Base-by-base conservation (phyloP, 2,329 filamentous ascomycete species). In the Arthrinium phaeospermum region DNA sequence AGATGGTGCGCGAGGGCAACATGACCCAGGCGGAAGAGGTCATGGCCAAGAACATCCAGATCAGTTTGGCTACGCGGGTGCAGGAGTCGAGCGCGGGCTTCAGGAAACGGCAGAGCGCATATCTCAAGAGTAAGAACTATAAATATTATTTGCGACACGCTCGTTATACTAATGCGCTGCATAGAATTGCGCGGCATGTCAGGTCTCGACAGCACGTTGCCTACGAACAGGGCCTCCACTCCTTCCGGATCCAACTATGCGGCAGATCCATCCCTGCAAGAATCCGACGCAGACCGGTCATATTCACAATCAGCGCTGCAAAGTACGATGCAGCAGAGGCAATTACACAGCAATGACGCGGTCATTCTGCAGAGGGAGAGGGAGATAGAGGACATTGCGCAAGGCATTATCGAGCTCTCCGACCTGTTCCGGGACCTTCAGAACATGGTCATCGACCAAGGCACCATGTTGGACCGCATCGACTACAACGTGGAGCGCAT, bases 401-500 rank as follows among this genome's bases (percentile, higher is more conserved):
- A 98, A 81, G 96, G 96, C 72, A 98, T 99, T 82, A 98, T 99
- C 79, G 96, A 98, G 80, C 86, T 99, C 10, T 94, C 96, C 4
- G 96, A 98, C 81, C 94, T 99, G 69, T 99, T 99, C 85, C 94
- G 97, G 74, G 96, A 99, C 79, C 86, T 99, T 44, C 96, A 99
- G 83, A 92, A 88, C 68, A 98, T 99, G 95, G 94, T 97, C 77
- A 95, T 97, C 76, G 93, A 96, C 80, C 93, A 96, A 82, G 94
- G 94, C 70, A 96, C 94, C 19, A 93, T 97, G 89, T 88, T 98
- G 30, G 95, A 97, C 82, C 92, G 96, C 79, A 97, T 97, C 78
- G 97, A 99, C 83, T 99, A 98, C 85, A 99, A 99, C 78, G 95
- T 99, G 70, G 96, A 99, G 84, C 90, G 92, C 74, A 98, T 98